phyloP scores from a whole-genome alignment of 2,329 filamentous ascomycete species.

The Nothopassalora personata region DNA sequence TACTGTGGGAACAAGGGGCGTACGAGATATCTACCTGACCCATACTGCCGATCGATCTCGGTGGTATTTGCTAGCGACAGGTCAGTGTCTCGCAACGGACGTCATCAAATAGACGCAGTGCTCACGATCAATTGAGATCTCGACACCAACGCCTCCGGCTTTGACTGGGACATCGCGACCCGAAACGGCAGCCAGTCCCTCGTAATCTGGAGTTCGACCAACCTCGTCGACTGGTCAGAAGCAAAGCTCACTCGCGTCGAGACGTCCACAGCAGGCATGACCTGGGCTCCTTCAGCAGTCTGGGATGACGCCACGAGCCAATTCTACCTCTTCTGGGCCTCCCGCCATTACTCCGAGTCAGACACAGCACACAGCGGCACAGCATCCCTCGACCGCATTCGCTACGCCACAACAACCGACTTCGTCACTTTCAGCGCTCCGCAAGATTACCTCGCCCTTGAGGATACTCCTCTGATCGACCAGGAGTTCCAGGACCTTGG shows the following conservation, averaged over 20 bases:
- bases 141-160: constrained; percentile 44
- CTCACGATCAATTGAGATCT: constrained; percentile 35
- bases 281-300: constrained; percentile 53
- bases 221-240: constrained; percentile 47
- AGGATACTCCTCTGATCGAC: constrained; percentile 49
- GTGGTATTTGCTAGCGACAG: constrained; percentile 1
- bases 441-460: constrained; percentile 47
- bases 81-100: not conserved
- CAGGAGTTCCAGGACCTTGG: constrained; percentile 52
- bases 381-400: constrained; percentile 41
- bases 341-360: constrained; percentile 40
- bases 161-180: constrained; percentile 49
- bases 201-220: constrained; percentile 46
- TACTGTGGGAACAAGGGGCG: constrained; percentile 48
- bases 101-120: no score
- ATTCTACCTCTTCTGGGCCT: constrained; percentile 47
- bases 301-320: constrained; percentile 45
- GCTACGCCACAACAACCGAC: constrained; percentile 52
- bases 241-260: constrained; percentile 50
- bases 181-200: constrained; percentile 49
- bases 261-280: constrained; percentile 52
- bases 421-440: constrained; percentile 49
- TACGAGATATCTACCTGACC: constrained; percentile 48
- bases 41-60: constrained; percentile 30
- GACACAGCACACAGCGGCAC: constrained; percentile 47